Base-by-base conservation (phyloP, 257 asterid genomes). In the Eustoma russellianum region DNA sequence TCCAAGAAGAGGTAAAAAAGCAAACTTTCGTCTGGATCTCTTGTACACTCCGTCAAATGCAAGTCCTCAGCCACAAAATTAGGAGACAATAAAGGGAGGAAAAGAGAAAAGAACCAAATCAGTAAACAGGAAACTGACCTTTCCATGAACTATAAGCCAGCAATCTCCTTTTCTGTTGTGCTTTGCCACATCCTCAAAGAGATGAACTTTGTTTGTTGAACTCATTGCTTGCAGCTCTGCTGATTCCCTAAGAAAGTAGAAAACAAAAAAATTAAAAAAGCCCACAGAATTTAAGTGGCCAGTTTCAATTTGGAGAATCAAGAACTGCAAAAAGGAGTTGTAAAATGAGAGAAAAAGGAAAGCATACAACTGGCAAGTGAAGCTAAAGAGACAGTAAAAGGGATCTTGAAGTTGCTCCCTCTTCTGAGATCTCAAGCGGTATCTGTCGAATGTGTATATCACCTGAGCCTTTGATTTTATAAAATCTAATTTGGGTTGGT, bases 141-240 rank as follows among this genome's bases (percentile, higher is more conserved):
- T 84, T 59, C 75, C 82, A 55, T 70, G 55, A 74, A 84, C 77
- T 47, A 77, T 56, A 53, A 86, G 62, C 95, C 95, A 86, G 66
- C 88, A 81, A 69, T 86, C 94, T 8, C 35, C 70, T 43, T 40
- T 63, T 47, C 16, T 65, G 50, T 69, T 64, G 88, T 86, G 94
- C 46, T 61, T 61, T 0, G 51, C 63, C 5, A 80, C 85, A 52
- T 83, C 91, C 56, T 62, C 80, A 59, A 74, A 78, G 61, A 30
- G 34, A 59, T 62, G 62, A 35, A 80, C 67, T 46, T 66, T 69
- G 17, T 48, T 62, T 16, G 17, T 44, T 3, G 74, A 57, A 18
- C 65, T 68, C 93, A 83, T 80, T 56, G 60, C 54, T 53, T 35
- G 24, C 14, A 33, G 10, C 35, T 47, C 45, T 51, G 47, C 30